phyloP scores from a whole-genome alignment of 345 rosid genomes.

The Lumnitzera littorea region DNA sequence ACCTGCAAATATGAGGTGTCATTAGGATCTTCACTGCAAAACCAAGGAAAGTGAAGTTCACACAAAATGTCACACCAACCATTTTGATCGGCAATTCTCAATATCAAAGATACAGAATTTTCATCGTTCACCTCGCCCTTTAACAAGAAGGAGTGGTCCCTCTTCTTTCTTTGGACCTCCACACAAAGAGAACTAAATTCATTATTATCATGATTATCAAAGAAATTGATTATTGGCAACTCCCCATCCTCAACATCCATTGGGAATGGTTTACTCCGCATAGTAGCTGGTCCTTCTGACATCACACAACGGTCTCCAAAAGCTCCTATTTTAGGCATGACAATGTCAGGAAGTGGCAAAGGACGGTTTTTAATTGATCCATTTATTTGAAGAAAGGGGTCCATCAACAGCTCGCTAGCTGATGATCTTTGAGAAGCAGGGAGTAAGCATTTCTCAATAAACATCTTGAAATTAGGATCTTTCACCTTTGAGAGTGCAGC shows the following conservation, averaged over 20 bases:
- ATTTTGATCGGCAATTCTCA: constrained; percentile 62
- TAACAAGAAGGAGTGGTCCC: constrained; percentile 52
- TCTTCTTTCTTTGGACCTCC: constrained; percentile 55
- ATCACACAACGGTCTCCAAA: constrained; percentile 67
- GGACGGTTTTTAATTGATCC: constrained; percentile 41
- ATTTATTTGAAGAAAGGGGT: constrained; percentile 62
- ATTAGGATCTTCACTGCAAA: not conserved
- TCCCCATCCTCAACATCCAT: constrained; percentile 55
- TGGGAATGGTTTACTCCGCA: constrained; percentile 29
- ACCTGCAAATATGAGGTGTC: constrained; percentile 28
- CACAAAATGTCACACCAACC: constrained; percentile 31
- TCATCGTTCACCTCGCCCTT: constrained; percentile 73
- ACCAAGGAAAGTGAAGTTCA: constrained; percentile 1
- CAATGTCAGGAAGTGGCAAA: constrained; percentile 52
- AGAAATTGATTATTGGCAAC: constrained; percentile 43
- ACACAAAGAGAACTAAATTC: constrained; percentile 23
- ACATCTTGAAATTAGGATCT: constrained; percentile 55
- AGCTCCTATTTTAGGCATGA: constrained; percentile 57
- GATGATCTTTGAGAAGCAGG: constrained; percentile 71
- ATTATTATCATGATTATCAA: constrained; percentile 26
- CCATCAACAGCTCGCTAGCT: constrained; percentile 68
- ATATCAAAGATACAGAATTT: constrained; percentile 57
- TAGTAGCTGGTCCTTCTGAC: constrained; percentile 64
- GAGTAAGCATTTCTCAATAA: constrained; percentile 85
- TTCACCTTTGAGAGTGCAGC: constrained; percentile 67